Conservation (phyloP, 306 rosid species). For the Gastrolobium bilobum region DNA sequence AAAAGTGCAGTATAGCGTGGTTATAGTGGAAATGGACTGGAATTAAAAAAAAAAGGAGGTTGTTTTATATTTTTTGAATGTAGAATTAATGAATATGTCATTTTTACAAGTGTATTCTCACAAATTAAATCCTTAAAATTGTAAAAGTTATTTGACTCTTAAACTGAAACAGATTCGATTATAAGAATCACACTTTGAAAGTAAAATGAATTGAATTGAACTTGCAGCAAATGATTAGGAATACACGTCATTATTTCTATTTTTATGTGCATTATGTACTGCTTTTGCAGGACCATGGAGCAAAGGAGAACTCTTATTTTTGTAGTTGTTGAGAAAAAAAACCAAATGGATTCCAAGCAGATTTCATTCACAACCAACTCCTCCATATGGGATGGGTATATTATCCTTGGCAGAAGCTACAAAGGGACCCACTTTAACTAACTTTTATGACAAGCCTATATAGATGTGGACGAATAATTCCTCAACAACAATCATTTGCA, state of each 20-base stretch:
- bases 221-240: background rate
- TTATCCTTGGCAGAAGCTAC: slow-evolving; percentile 41
- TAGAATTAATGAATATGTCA: no score
- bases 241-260: background rate
- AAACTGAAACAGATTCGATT: no score
- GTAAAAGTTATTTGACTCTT: no score
- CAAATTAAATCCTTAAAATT: no score
- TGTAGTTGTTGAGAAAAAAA: slow-evolving; percentile 10
- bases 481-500: slow-evolving; percentile 30
- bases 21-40: background rate
- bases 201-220: background rate
- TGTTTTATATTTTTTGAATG: no score
- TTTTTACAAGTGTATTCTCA: no score
- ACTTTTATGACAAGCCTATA: slow-evolving; percentile 4
- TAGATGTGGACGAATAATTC: slow-evolving; percentile 34
- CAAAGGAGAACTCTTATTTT: slow-evolving; percentile 12
- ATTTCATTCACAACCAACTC: slow-evolving; percentile 34
- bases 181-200: background rate
- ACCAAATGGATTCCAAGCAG: background rate
- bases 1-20: background rate
- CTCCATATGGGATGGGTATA: slow-evolving; percentile 18
- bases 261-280: slow-evolving; percentile 3
- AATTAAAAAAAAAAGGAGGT: no score
- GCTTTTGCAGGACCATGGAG: slow-evolving; percentile 26
- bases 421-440: slow-evolving; percentile 47